These are phyloP conservation scores for Xerophyta viscosa DNA, from an alignment of 106 monocot genomes.

Conservation along the genomic window DNA sequence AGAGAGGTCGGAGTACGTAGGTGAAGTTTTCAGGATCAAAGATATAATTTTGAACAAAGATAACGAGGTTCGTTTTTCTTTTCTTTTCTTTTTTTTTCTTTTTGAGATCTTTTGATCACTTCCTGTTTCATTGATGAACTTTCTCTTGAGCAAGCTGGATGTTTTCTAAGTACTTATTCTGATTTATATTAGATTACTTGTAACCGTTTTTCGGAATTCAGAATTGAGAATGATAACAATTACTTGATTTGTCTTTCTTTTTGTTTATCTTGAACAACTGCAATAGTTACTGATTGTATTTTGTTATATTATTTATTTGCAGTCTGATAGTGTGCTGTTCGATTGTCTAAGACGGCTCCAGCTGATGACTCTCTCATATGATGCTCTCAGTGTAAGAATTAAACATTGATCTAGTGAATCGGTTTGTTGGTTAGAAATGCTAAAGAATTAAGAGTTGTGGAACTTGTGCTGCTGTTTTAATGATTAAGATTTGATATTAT, in stretches of 20 bases:
- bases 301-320: constrained; percentile 13
- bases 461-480: not conserved
- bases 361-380: constrained; percentile 62
- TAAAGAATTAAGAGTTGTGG: not conserved
- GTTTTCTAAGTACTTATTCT: not conserved
- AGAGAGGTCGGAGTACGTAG: constrained; percentile 17
- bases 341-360: constrained; percentile 80
- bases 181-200: not conserved
- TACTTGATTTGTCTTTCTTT: too few species aligned
- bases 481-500: not conserved
- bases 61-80: constrained; percentile 62
- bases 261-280: too few species aligned
- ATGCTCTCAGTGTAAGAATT: constrained; percentile 35
- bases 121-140: too few species aligned
- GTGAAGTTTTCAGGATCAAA: constrained; percentile 37
- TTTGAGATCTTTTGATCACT: not conserved
- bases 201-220: not conserved
- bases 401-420: not conserved
- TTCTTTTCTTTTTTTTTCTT: too few species aligned
- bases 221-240: too few species aligned
- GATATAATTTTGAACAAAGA: constrained; percentile 35
- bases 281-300: not conserved
- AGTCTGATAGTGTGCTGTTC: constrained; percentile 64
- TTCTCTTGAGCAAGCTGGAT: not conserved
- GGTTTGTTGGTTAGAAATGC: not conserved